A percentile compares a stretch with the other conserved stretches of the same genome.
These are phyloP conservation scores for Neofusicoccum cordaticola DNA, from an alignment of 2,329 filamentous ascomycete species.

Conservation along the genomic window DNA sequence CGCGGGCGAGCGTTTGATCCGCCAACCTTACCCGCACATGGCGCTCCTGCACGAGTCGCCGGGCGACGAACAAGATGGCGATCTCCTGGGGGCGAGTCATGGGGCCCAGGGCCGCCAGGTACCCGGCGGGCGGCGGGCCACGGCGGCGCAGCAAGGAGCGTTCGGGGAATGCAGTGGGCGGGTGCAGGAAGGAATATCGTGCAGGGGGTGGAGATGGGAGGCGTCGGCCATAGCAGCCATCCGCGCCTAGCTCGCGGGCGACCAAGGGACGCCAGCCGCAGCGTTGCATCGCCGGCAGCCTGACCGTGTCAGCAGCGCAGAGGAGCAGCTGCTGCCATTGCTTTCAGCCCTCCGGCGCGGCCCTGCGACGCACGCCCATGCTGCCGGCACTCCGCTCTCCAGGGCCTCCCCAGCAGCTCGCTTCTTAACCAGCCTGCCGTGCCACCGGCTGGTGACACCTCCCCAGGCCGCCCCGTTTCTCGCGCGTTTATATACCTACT, in stretches of 20 bases:
- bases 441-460: background rate
- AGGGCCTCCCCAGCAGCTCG: slow-evolving; percentile 1
- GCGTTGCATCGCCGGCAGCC: slow-evolving; percentile 4
- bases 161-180: background rate
- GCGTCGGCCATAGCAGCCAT: background rate
- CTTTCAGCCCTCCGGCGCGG: background rate
- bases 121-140: background rate
- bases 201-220: background rate
- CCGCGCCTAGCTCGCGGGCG: background rate
- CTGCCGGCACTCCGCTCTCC: slow-evolving; percentile 5
- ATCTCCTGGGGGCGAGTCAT: slow-evolving; percentile 8
- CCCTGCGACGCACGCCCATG: background rate
- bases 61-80: background rate
- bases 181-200: background rate
- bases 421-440: slow-evolving; percentile 5
- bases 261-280: background rate
- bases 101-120: background rate
- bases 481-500: slow-evolving; percentile 3
- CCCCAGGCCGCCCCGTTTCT: background rate
- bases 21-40: slow-evolving; percentile 8
- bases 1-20: background rate
- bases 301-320: background rate
- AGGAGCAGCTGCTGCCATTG: background rate
- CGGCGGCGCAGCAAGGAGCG: background rate
- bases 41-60: slow-evolving; percentile 1